Evolutionary conservation across 2,329 filamentous ascomycete genomes (phyloP).

Genomic region (Colletotrichum horii): DNA sequence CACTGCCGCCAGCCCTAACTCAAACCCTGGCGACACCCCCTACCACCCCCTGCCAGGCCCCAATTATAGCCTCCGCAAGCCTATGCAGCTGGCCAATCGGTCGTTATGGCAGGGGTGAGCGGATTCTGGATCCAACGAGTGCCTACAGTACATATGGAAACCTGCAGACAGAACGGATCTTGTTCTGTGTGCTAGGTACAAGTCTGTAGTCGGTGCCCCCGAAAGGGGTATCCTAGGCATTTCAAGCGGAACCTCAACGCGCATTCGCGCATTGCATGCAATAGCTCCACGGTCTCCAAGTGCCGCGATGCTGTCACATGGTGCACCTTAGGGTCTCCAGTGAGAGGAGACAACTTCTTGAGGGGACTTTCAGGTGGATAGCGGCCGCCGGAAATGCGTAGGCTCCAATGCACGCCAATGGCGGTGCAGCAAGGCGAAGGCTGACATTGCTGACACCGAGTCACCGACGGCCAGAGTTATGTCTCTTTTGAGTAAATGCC

Average conservation of each 20-base stretch:
- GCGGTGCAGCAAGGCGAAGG: neutral
- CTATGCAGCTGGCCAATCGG: too few relatives aligned
- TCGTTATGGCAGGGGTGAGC: too few relatives aligned
- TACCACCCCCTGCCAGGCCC: too few relatives aligned
- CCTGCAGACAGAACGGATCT: neutral
- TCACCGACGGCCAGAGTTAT: neutral
- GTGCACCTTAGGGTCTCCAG: neutral
- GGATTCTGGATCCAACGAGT: too few relatives aligned
- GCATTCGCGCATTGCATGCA: neutral
- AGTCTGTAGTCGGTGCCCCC: neutral
- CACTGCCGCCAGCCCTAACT: too few relatives aligned
- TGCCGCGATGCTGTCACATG: neutral
- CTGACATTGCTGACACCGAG: neutral
- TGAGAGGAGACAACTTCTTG: neutral
- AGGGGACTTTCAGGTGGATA: neutral
- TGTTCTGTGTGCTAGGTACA: neutral
- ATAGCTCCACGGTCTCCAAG: neutral
- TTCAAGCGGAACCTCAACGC: neutral
- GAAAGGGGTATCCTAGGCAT: neutral
- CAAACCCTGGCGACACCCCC: too few relatives aligned
- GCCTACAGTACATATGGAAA: too few relatives aligned
- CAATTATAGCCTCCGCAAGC: too few relatives aligned
- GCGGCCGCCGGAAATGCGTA: neutral
- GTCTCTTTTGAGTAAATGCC: neutral
- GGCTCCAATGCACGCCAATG: neutral